These are phyloP conservation scores for Musa acuminata DNA, from an alignment of 176 grass and related monocot genomes.

Conservation along the genomic window DNA sequence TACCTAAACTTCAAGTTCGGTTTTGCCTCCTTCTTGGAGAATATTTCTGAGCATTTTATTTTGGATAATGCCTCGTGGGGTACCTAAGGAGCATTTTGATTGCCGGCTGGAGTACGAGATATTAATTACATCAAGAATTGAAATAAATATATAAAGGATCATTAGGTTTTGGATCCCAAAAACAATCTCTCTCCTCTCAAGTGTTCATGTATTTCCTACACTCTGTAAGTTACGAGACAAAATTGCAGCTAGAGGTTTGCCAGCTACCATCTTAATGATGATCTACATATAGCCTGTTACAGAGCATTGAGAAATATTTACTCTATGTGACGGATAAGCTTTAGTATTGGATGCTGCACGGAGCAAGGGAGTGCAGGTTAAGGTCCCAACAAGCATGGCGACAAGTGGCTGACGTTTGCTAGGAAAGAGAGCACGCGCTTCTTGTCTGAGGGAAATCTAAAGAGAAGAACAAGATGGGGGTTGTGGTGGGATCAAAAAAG, in stretches of 20 bases:
- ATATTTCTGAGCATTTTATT: too few relatives aligned
- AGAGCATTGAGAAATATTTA: neutral
- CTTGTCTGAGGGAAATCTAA: neutral
- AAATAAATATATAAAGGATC: too few relatives aligned
- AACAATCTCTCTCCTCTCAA: too few relatives aligned
- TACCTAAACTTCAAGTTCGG: neutral
- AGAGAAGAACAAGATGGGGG: neutral
- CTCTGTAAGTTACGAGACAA: neutral
- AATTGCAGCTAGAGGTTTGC: neutral
- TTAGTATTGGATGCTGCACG: neutral
- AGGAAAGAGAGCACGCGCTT: constrained; percentile 21
- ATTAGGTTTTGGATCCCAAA: too few relatives aligned
- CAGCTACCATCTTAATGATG: neutral
- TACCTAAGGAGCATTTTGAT: too few relatives aligned
- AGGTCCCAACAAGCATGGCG: constrained; percentile 3
- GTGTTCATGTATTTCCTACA: neutral
- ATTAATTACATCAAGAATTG: too few relatives aligned
- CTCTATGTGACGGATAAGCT: neutral
- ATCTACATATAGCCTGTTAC: neutral
- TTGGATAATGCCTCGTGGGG: too few relatives aligned
- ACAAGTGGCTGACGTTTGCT: constrained; percentile 22
- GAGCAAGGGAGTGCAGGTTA: neutral
- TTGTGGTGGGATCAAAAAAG: constrained; percentile 12
- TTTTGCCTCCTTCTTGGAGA: neutral
- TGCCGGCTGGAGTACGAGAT: too few relatives aligned